These are phyloP conservation scores for Alisma plantagoaquatica DNA, from an alignment of 106 monocot species.

Conservation along the genomic window DNA sequence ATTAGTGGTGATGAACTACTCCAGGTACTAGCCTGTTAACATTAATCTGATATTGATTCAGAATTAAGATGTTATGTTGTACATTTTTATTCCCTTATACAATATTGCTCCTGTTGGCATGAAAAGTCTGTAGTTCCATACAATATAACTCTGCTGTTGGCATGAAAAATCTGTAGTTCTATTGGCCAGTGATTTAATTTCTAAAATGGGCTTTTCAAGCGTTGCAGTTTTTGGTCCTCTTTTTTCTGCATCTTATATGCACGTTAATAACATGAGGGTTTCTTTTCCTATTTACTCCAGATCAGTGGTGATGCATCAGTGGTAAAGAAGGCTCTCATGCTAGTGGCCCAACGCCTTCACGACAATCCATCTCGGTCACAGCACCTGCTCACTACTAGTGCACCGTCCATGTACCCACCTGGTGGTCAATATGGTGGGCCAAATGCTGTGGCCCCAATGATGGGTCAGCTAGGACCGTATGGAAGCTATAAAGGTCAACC, in stretches of 20 bases:
- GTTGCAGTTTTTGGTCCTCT: no score
- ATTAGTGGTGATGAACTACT: conserved; percentile 52
- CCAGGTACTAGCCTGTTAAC: conserved; percentile 28
- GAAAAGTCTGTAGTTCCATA: neutral
- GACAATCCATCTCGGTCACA: conserved; percentile 93
- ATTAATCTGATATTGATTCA: no score
- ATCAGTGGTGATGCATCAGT: conserved; percentile 65
- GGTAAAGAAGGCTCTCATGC: conserved; percentile 78
- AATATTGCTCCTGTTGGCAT: neutral
- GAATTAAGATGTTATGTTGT: neutral
- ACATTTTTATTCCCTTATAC: neutral
- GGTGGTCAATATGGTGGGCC: conserved; percentile 34
- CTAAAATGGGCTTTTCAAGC: neutral
- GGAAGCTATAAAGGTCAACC: conserved; percentile 65
- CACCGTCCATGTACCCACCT: conserved; percentile 23
- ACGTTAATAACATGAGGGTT: no score
- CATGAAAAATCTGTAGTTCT: neutral
- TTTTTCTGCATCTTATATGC: no score
- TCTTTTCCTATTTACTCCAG: no score
- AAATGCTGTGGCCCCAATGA: conserved; percentile 33
- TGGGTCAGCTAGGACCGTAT: conserved; percentile 46
- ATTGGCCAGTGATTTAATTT: no score
- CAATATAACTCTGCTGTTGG: neutral
- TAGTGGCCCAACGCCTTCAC: conserved; percentile 72
- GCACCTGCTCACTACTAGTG: conserved; percentile 45